These are phyloP conservation scores for Phialophora macrospora DNA, from an alignment of 2,329 filamentous ascomycete species.

Conservation along the genomic window DNA sequence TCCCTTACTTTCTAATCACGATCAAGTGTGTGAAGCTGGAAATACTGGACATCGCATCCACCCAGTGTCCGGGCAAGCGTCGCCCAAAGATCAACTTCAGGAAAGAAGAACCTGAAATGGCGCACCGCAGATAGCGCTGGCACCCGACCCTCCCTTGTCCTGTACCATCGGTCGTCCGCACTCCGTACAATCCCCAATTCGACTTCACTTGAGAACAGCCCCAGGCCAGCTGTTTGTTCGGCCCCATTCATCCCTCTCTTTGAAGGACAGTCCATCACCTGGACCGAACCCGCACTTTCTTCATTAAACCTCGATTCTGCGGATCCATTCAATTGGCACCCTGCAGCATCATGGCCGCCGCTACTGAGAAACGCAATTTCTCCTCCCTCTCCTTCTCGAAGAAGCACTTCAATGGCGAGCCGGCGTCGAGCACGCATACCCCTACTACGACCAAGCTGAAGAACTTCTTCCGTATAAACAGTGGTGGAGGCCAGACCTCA, in stretches of 20 bases:
- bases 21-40: not conserved
- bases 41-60: not conserved
- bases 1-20: not conserved
- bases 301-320: slow-evolving; percentile 31
- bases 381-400: slow-evolving; percentile 52
- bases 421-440: slow-evolving; percentile 56
- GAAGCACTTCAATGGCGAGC: slow-evolving; percentile 49
- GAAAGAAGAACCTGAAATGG: slow-evolving; percentile 33
- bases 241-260: slow-evolving; percentile 15
- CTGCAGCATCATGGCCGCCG: slow-evolving; percentile 47
- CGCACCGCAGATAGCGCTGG: slow-evolving; percentile 32
- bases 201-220: slow-evolving; percentile 13
- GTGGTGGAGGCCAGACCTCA: slow-evolving; percentile 53
- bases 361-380: slow-evolving; percentile 55
- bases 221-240: slow-evolving; percentile 6
- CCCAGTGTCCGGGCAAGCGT: slow-evolving; percentile 4
- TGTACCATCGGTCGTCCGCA: slow-evolving; percentile 16
- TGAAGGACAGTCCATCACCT: not conserved
- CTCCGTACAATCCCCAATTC: slow-evolving; percentile 15
- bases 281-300: not conserved
- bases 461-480: slow-evolving; percentile 72
- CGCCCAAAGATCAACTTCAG: slow-evolving; percentile 16
- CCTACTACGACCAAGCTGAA: slow-evolving; percentile 64
- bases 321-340: slow-evolving; percentile 40
- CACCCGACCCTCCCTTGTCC: slow-evolving; percentile 19